Evolutionary conservation across 495 filamentous ascomycete genomes (phyloP).

Genomic region (Penicillium egyptiacum): DNA sequence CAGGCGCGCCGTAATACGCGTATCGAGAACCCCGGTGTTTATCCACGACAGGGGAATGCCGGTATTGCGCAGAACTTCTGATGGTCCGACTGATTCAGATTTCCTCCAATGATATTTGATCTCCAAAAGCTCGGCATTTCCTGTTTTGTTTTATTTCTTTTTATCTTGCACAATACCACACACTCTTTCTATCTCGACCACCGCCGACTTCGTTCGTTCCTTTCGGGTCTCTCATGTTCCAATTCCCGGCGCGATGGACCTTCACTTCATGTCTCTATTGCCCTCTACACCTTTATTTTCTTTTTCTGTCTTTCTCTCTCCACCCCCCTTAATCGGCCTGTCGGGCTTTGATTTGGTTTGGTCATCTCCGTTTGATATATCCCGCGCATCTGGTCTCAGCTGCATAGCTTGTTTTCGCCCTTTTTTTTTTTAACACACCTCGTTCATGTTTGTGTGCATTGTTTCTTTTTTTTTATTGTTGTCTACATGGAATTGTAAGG

Average conservation of each 20-base stretch:
- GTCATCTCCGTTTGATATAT: slow-evolving; percentile 31
- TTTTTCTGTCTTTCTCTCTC: slow-evolving; percentile 3
- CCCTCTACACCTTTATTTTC: slow-evolving; percentile 17
- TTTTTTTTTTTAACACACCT: background rate
- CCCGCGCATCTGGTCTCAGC: slow-evolving; percentile 25
- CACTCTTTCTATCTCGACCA: slow-evolving; percentile 13
- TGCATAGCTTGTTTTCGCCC: slow-evolving; percentile 19
- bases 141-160: background rate
- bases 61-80: slow-evolving; percentile 99
- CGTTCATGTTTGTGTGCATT: background rate
- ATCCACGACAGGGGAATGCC: slow-evolving; percentile 83
- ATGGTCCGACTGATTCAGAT: slow-evolving; percentile 16
- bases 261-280: slow-evolving; percentile 33
- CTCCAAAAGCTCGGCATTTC: slow-evolving; percentile 17
- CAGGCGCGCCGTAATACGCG: slow-evolving; percentile 86
- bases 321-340: slow-evolving; percentile 14
- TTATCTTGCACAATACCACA: slow-evolving; percentile 7
- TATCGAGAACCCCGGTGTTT: slow-evolving; percentile 84
- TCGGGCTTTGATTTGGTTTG: slow-evolving; percentile 16
- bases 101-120: slow-evolving; percentile 2
- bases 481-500: slow-evolving; percentile 9
- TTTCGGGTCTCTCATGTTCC: slow-evolving; percentile 20
- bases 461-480: background rate
- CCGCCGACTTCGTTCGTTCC: slow-evolving; percentile 28
- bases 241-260: slow-evolving; percentile 31